Conservation (phyloP, 352 stramenopile species). For the Phytophthora agathidicida region DNA sequence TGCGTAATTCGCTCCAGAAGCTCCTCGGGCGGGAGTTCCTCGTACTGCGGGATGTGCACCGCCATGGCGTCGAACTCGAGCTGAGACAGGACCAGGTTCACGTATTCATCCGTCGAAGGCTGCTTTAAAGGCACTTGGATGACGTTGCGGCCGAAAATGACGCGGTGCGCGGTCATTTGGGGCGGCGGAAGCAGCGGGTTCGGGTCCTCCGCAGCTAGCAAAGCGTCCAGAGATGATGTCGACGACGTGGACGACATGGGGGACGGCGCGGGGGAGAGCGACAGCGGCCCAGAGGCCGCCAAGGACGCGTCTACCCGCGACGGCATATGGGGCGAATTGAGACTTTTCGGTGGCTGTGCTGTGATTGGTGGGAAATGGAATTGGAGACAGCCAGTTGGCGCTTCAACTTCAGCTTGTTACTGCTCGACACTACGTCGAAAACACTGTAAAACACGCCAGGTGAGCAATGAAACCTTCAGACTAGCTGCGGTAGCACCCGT, state of each 20-base stretch:
- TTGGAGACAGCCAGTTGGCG: not conserved
- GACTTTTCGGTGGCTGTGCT: not conserved
- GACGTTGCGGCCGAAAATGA: conserved; percentile 73
- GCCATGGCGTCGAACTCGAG: conserved; percentile 82
- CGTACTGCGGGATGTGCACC: conserved; percentile 72
- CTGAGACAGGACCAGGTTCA: conserved; percentile 79
- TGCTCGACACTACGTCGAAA: too few relatives aligned
- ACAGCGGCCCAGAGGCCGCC: conserved; percentile 15
- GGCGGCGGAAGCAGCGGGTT: conserved; percentile 22
- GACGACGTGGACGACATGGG: conserved; percentile 37
- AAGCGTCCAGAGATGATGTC: conserved; percentile 31
- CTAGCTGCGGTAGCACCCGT: too few relatives aligned
- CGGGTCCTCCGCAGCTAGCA: conserved; percentile 36
- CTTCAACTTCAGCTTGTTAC: not conserved
- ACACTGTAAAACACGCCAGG: too few relatives aligned
- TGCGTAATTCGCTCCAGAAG: conserved; percentile 66
- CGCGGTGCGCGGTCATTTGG: conserved; percentile 33
- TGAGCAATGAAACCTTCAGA: too few relatives aligned
- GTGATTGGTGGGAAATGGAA: conserved; percentile 10
- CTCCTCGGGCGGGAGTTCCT: conserved; percentile 57
- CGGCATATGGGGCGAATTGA: conserved; percentile 4
- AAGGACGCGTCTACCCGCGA: not conserved
- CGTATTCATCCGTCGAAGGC: conserved; percentile 47
- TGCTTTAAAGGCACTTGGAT: conserved; percentile 78
- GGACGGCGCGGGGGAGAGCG: conserved; percentile 21